These are phyloP conservation scores for Naganishia onofrii DNA, from an alignment of 768 basidiomycete genomes.

Conservation along the genomic window DNA sequence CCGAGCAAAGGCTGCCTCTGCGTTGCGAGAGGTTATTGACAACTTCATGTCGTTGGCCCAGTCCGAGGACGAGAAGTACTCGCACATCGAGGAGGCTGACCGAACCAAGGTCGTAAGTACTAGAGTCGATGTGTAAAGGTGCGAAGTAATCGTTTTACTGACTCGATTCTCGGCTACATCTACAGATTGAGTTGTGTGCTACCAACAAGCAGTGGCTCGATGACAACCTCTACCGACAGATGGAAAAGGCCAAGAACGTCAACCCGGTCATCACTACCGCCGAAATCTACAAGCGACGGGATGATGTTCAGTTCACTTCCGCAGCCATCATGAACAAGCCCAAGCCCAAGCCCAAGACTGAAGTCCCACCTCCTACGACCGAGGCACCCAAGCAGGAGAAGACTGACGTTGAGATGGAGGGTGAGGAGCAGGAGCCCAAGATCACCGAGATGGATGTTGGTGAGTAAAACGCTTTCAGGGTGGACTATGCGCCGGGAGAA, in stretches of 20 bases:
- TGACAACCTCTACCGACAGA: conserved; percentile 81
- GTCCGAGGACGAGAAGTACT: conserved; percentile 69
- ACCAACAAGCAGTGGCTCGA: conserved; percentile 93
- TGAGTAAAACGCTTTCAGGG: no score
- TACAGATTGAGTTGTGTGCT: conserved; percentile 84
- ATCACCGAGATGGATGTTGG: conserved; percentile 53
- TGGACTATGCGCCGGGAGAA: no score
- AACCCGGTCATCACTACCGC: conserved; percentile 75
- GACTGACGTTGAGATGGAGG: conserved; percentile 42
- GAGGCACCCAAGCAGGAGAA: conserved; percentile 45
- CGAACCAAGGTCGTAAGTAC: conserved; percentile 52
- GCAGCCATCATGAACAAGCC: conserved; percentile 85
- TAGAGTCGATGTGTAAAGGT: not conserved
- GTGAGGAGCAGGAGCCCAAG: conserved; percentile 40
- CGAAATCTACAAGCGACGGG: conserved; percentile 85
- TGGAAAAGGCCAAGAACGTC: conserved; percentile 82
- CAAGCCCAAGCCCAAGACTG: conserved; percentile 75
- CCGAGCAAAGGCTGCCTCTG: conserved; percentile 67
- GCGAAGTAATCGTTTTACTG: not conserved
- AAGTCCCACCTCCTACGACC: conserved; percentile 47
- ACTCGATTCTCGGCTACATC: conserved; percentile 3
- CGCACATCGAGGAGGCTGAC: conserved; percentile 73
- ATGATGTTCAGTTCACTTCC: conserved; percentile 86
- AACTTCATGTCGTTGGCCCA: conserved; percentile 79
- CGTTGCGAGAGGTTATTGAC: conserved; percentile 84